Percentiles rank a stretch among this genome's conserved stretches.
phyloP scores from a whole-genome alignment of 2,329 filamentous ascomycete species.

The Knoxdaviesia capensis region DNA sequence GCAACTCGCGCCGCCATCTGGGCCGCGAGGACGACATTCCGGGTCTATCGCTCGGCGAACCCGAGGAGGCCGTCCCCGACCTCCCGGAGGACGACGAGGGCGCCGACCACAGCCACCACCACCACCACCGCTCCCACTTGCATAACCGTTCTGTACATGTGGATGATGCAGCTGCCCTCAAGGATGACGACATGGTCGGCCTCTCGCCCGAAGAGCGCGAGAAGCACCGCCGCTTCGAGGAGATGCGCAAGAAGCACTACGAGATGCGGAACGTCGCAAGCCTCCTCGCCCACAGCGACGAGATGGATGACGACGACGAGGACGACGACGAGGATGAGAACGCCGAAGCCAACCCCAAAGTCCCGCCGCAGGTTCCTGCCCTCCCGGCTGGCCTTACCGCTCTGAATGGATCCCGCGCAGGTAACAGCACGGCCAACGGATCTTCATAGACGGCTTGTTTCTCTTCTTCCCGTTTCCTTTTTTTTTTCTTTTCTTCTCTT shows the following conservation, averaged over 20 bases:
- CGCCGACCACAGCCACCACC: slow-evolving; percentile 26
- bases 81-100: slow-evolving; percentile 13
- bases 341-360: slow-evolving; percentile 17
- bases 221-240: slow-evolving; percentile 84
- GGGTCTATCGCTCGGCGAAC: slow-evolving; percentile 77
- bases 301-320: slow-evolving; percentile 40
- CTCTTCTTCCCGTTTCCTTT: not conserved
- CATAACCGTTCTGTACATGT: slow-evolving; percentile 46
- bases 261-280: slow-evolving; percentile 94
- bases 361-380: not conserved
- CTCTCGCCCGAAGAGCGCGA: slow-evolving; percentile 55
- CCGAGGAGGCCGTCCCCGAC: slow-evolving; percentile 51
- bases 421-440: not conserved
- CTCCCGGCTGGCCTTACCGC: not conserved
- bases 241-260: slow-evolving; percentile 88
- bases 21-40: slow-evolving; percentile 57
- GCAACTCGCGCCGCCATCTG: not conserved
- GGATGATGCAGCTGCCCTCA: slow-evolving; percentile 34
- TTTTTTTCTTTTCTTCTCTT: not conserved
- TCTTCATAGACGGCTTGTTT: not conserved
- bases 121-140: slow-evolving; percentile 16
- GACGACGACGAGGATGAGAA: slow-evolving; percentile 32
- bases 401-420: not conserved
- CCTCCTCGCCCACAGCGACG: slow-evolving; percentile 59
- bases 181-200: slow-evolving; percentile 31